These are phyloP conservation scores for Paecilomyces formosus DNA, from an alignment of 2,329 filamentous ascomycete species.

Conservation along the genomic window DNA sequence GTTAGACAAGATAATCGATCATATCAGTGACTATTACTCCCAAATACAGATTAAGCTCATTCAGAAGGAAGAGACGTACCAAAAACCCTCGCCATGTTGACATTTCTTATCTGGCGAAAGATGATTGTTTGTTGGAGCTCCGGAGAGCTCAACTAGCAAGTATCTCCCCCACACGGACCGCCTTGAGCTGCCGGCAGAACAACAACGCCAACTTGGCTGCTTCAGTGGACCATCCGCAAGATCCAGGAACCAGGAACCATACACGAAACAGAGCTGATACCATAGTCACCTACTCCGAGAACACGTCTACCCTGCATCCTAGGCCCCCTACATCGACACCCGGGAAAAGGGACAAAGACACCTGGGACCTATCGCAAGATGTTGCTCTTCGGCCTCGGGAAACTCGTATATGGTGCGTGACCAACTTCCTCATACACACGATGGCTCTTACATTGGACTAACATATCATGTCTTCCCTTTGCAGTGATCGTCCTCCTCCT, in stretches of 20 bases:
- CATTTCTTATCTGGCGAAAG: background rate
- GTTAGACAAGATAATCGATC: conserved; percentile 6
- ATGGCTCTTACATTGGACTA: background rate
- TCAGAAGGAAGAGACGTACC: conserved; percentile 1
- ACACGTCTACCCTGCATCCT: background rate
- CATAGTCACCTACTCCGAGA: too few relatives aligned
- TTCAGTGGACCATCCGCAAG: background rate
- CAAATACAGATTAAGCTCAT: background rate
- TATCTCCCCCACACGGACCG: background rate
- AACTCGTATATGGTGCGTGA: conserved; percentile 62
- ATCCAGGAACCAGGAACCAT: background rate
- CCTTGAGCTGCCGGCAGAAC: conserved; percentile 3
- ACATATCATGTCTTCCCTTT: conserved; percentile 2
- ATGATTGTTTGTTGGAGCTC: background rate
- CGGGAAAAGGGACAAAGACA: background rate
- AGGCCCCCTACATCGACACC: background rate
- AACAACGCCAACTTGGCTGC: conserved; percentile 5
- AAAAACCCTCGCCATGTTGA: conserved; percentile 6
- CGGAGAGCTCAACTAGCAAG: background rate
- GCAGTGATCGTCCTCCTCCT: conserved; percentile 76
- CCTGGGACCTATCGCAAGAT: conserved; percentile 37
- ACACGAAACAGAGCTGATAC: background rate
- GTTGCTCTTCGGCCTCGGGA: conserved; percentile 64
- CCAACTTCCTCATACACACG: background rate
- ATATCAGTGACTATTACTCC: background rate